A percentile compares a stretch with the other conserved stretches of the same genome.
Conservation (phyloP, 1,284 basidiomycete genomes). For the Papiliotrema terrestris region DNA sequence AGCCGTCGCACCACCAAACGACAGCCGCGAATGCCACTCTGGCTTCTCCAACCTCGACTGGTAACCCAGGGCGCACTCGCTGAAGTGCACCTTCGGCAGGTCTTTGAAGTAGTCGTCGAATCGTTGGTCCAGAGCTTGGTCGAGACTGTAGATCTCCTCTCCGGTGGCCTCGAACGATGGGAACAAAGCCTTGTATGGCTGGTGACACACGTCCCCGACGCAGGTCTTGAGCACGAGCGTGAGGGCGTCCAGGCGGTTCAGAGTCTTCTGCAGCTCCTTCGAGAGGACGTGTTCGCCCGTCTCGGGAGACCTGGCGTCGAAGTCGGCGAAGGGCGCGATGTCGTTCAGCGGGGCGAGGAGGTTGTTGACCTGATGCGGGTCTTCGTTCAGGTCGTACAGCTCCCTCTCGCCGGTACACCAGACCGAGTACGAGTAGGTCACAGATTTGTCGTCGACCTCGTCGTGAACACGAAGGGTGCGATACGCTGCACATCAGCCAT, state of each 20-base stretch:
- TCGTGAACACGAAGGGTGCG: slow-evolving; percentile 33
- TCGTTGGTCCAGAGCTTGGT: slow-evolving; percentile 13
- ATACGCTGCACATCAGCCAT: slow-evolving; percentile 16
- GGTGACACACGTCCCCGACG: slow-evolving; percentile 26
- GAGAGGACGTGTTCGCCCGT: neutral
- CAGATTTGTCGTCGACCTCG: slow-evolving; percentile 6
- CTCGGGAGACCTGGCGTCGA: slow-evolving; percentile 2
- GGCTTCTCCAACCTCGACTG: slow-evolving; percentile 25
- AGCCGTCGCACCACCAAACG: neutral
- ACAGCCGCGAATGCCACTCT: slow-evolving; percentile 14
- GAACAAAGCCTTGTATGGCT: slow-evolving; percentile 30
- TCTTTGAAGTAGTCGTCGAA: slow-evolving; percentile 31
- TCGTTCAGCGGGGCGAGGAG: slow-evolving; percentile 21
- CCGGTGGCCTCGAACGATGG: slow-evolving; percentile 11
- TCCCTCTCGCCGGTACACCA: slow-evolving; percentile 46
- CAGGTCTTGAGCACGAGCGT: slow-evolving; percentile 41
- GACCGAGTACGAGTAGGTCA: slow-evolving; percentile 31
- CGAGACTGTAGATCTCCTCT: slow-evolving; percentile 12
- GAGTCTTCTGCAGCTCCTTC: slow-evolving; percentile 7
- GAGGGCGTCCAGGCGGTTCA: slow-evolving; percentile 35
- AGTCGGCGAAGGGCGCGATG: slow-evolving; percentile 13
- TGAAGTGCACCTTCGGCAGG: slow-evolving; percentile 32
- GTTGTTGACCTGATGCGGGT: slow-evolving; percentile 38
- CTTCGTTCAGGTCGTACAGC: slow-evolving; percentile 33
- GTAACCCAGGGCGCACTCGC: slow-evolving; percentile 23